Evolutionary conservation across 495 filamentous ascomycete species (phyloP).

Genomic region (Hypoxylon crocopeplum): DNA sequence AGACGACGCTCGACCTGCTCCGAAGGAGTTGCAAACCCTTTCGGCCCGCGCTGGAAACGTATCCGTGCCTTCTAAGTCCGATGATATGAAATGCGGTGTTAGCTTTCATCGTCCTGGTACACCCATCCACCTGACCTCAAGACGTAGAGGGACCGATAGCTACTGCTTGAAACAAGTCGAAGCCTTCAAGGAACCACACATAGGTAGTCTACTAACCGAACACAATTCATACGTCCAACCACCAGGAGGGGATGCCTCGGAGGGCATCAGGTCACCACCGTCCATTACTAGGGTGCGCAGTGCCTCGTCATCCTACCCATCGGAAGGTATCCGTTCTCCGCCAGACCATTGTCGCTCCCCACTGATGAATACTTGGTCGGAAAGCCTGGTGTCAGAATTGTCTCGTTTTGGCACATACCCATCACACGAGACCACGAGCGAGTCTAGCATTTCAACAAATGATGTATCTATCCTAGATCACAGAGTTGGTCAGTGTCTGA

Average conservation of each 20-base stretch:
- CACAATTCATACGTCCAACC: not conserved
- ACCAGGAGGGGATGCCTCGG: not conserved
- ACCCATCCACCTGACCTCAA: not conserved
- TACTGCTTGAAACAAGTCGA: not conserved
- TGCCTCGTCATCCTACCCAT: slow-evolving; percentile 39
- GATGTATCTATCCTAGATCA: not conserved
- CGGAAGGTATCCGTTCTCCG: slow-evolving; percentile 42
- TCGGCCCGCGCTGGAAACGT: slow-evolving; percentile 15
- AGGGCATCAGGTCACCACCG: not conserved
- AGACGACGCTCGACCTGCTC: not conserved
- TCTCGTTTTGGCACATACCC: slow-evolving; percentile 20
- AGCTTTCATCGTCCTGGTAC: not conserved
- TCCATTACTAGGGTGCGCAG: slow-evolving; percentile 20
- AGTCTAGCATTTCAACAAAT: slow-evolving; percentile 7
- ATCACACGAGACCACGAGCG: not conserved
- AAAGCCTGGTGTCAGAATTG: slow-evolving; percentile 20
- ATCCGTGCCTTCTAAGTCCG: not conserved
- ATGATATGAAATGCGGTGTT: not conserved
- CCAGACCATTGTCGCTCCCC: slow-evolving; percentile 19
- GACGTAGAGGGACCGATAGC: not conserved
- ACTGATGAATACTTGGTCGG: slow-evolving; percentile 16
- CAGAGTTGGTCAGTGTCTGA: slow-evolving; percentile 20
- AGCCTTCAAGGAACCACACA: not conserved
- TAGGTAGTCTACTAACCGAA: not conserved
- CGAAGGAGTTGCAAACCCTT: slow-evolving; percentile 9